A percentile compares a stretch with the other conserved stretches of the same genome.
phyloP scores from a whole-genome alignment of 1,139 yeast genomes.

The Hemisphaericaspora subhashii region DNA sequence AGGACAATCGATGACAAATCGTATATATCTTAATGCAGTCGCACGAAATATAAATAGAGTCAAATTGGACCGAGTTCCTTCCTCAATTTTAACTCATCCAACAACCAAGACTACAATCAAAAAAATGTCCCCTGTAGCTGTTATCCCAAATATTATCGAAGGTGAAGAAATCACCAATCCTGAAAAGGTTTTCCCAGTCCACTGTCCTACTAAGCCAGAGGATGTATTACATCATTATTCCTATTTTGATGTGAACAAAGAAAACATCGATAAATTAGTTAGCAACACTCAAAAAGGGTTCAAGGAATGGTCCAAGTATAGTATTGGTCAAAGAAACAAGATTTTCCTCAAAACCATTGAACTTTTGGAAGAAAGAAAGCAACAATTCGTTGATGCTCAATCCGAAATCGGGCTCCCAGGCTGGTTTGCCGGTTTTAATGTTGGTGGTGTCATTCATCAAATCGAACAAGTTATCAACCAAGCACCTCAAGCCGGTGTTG shows the following conservation, averaged over 20 bases:
- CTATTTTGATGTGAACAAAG: slow-evolving; percentile 10
- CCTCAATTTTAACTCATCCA: not conserved
- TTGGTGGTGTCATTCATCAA: slow-evolving; percentile 25
- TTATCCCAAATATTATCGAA: slow-evolving; percentile 20
- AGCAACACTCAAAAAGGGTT: slow-evolving; percentile 27
- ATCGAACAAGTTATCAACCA: slow-evolving; percentile 24
- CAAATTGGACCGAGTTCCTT: not conserved
- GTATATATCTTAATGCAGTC: not conserved
- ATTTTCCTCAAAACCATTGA: slow-evolving; percentile 22
- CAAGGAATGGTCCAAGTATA: slow-evolving; percentile 23
- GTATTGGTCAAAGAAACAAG: slow-evolving; percentile 17
- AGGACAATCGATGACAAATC: not conserved
- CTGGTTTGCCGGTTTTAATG: slow-evolving; percentile 39
- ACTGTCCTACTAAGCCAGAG: slow-evolving; percentile 12
- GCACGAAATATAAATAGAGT: not conserved
- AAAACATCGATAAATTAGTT: slow-evolving; percentile 6
- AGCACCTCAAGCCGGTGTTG: slow-evolving; percentile 24
- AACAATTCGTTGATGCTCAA: slow-evolving; percentile 25
- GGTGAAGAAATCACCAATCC: slow-evolving; percentile 19
- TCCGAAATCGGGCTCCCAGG: slow-evolving; percentile 37
- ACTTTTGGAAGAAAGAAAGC: slow-evolving; percentile 16
- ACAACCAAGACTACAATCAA: not conserved
- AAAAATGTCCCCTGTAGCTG: slow-evolving; percentile 2
- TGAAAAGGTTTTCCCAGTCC: slow-evolving; percentile 14
- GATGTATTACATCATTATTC: slow-evolving; percentile 16